Evolutionary conservation across 441 rosid genomes (phyloP), one percentile per base, ranked within the genome.

Genomic region (Erodium moschatum): DNA sequence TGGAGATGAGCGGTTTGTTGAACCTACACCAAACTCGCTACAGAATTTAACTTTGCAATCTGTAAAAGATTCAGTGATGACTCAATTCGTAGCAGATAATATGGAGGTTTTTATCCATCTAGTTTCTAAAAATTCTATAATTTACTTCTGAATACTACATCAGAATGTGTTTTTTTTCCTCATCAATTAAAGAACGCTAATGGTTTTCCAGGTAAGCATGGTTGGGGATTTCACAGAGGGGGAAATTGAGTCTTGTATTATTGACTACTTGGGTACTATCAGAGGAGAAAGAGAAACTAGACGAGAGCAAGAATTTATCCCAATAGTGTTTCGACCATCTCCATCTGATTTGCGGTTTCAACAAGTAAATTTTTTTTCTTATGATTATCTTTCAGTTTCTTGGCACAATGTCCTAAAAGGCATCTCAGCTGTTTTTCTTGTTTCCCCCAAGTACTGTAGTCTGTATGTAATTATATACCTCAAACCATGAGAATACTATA

Each of bases 191-290:
- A 52, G 19, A 13, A 1, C 50, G 71, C 67, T 58, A 79, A 66
- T 76, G 48, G 31, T 2, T n/a, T 58, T 18, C 70, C 81, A 94
- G 99, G 96, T 92, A 67, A 95, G 97, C 78, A 82, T 92, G 72
- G 98, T 90, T 27, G 99, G 99, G 33, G 99, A 95, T 78, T 95
- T 95, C 82, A 80, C 92, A 1, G 86, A 84, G 85, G 95, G 87
- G 68, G 97, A 90, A 80, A 84, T 92, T 16, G 93, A 92, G 74
- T 83, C 85, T 68, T 95, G 93, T 71, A 80, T 95, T 74, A 84
- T 92, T 70, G 96, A 92, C 82, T 95, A 85, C 80, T 85, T 95
- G 58, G 99, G 99, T 54, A 95, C 99, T n/a, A 96, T 90, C 66
- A 83, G 82, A 78, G 88, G 88, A 72, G 80, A 81, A 66, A 80